Evolutionary conservation across 2,329 filamentous ascomycete species (phyloP), one percentile per base, ranked within the genome.

Genomic region (Alternaria gansuensis): DNA sequence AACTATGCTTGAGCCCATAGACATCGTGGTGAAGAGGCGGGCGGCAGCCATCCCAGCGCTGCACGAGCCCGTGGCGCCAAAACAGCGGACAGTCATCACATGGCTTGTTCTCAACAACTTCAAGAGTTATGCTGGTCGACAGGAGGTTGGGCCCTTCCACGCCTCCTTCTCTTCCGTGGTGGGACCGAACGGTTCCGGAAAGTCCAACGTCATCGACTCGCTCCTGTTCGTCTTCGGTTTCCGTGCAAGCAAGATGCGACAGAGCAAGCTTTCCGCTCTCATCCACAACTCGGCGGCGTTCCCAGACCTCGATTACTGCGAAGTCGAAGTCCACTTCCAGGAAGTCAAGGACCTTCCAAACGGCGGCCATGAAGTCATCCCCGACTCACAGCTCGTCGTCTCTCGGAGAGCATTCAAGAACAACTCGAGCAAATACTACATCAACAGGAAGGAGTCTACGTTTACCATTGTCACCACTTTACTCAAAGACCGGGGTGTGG

Each of bases 161-260:
- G 86, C 92, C 2, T 99, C 95, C 0, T 99, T 99, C 80, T 97
- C 95, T 1, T 97, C 95, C 0, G 95, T 99, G 2, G 95, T 99
- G 9, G 96, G 95, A 0, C 95, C 96, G 49, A 99, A 99, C 76
- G 95, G 95, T 61, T 99, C 95, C 9, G 95, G 95, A 59, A 99
- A 99, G 77, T 98, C 95, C 23, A 99, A 99, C 71, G 96, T 99
- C 63, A 99, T 99, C 74, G 95, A 99, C 79, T 97, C 95, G 2
- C 82, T 99, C 28, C 86, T 99, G 0, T 99, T 99, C 73, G 95
- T 99, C n/a, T 99, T 99, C 75, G 95, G 96, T 53, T 99, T 99
- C 82, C 89, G 95, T 60, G 95, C 95, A 40, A 98, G 94, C 83
- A 99, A 99, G 81, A 99, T 99, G 95, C 87, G 95, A 72, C 95